Base-by-base conservation (phyloP, 495 filamentous ascomycete genomes). In the Neurospora tetrasperma region DNA sequence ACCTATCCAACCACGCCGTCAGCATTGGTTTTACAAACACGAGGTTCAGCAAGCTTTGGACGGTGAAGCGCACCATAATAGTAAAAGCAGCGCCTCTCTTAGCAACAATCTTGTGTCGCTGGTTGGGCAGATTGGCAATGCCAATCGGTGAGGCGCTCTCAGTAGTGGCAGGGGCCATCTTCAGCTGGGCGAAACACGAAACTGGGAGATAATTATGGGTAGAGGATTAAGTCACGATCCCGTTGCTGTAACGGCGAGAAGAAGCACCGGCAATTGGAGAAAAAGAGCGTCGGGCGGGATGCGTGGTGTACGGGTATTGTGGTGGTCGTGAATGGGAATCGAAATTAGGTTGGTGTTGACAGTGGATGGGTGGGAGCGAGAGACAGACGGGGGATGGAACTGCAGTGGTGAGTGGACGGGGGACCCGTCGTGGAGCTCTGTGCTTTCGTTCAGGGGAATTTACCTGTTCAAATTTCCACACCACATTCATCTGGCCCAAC, bases 41-140 rank as follows among this genome's bases (percentile, higher is more conserved):
- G 14, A 42, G 20, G 62, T 74, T 38, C 62, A 46, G 73, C 4
- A 7, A 40, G 44, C 54, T 40, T 59, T 18, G 11, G 14, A 18
- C 18, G 11, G 42, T 31, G 23, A 69, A 27, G 44, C 85, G 76
- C 84, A 97, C 96, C 96, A 99, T 99, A 79, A 99, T 97, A 72
- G 96, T 99, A 84, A 99, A 99, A 75, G 94, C 94, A 78, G 96
- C 96, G 83, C 96, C 96, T 86, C 96, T 90, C 89, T 99, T 99
- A 73, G 96, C 96, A 79, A 99, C 96, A 81, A 99, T 99, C 89
- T 99, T 99, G 89, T 99, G 96, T 81, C 96, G 90, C 88, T 98
- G 94, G 86, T 97, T 97, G 78, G 96, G 94, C 80, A 97, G 86
- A 87, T 99, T 99, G 88, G 96, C 96, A 91, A 99, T 98, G 88